phyloP scores from a whole-genome alignment of 73 alveolate species.

The Uronychia setigera region DNA sequence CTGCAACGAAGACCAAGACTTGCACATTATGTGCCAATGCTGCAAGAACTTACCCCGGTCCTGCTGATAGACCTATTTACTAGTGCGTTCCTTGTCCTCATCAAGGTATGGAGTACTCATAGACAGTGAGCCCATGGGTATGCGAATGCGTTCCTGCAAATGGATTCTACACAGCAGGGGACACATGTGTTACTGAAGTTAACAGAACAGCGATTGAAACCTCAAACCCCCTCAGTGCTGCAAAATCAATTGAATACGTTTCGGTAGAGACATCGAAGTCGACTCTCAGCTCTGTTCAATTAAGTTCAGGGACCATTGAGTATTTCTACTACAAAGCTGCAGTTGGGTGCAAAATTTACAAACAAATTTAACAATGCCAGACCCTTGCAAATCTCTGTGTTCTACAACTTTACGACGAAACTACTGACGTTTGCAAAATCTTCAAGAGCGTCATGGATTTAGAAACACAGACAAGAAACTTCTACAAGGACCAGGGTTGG shows the following conservation, averaged over 20 bases:
- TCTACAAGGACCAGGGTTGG: constrained; percentile 49
- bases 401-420: constrained; percentile 53
- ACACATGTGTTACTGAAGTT: constrained; percentile 25
- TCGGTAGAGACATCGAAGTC: constrained; percentile 26
- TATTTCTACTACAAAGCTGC: constrained; percentile 66
- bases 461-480: constrained; percentile 11
- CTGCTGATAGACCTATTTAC: constrained; percentile 27
- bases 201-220: constrained; percentile 10
- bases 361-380: constrained; percentile 67
- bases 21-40: constrained; percentile 35
- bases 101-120: constrained; percentile 12
- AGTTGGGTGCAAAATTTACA: constrained; percentile 62
- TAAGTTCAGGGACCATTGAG: constrained; percentile 50
- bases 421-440: constrained; percentile 43
- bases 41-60: constrained; percentile 34
- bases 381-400: constrained; percentile 83
- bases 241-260: constrained; percentile 32
- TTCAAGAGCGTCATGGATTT: constrained; percentile 15
- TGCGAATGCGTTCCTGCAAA: constrained; percentile 40
- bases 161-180: constrained; percentile 34
- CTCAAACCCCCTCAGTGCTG: constrained; percentile 15
- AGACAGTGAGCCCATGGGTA: constrained; percentile 25
- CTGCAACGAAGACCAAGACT: neutral
- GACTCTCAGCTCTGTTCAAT: constrained; percentile 6
- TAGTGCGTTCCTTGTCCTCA: constrained; percentile 49